Percentiles rank a stretch among this genome's conserved stretches.
Evolutionary conservation across 495 filamentous ascomycete species (phyloP).

Genomic region (Tuber indicum): DNA sequence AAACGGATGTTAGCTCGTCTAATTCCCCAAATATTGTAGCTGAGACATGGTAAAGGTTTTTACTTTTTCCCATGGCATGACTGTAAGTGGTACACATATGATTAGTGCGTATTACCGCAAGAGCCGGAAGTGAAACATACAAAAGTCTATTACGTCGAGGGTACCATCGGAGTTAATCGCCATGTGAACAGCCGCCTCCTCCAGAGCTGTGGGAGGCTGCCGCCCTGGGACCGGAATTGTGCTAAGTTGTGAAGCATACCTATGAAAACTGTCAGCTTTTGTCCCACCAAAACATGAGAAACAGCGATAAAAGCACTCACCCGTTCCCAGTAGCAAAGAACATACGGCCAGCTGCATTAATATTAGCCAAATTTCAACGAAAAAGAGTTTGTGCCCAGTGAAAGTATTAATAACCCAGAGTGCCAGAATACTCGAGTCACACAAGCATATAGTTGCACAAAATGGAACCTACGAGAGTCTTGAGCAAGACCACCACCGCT

Average conservation of each 20-base stretch:
- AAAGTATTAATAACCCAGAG: background rate
- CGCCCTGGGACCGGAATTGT: constrained; percentile 44
- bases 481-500: constrained; percentile 46
- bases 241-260: constrained; percentile 43
- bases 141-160: constrained; percentile 43
- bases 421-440: background rate
- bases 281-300: background rate
- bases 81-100: constrained; percentile 26
- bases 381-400: background rate
- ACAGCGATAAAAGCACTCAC: constrained; percentile 18
- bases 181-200: constrained; percentile 46
- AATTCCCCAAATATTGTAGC: background rate
- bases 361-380: constrained; percentile 9
- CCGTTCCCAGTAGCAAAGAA: constrained; percentile 49
- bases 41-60: background rate
- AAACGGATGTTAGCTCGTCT: constrained; percentile 4
- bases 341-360: constrained; percentile 43
- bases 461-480: constrained; percentile 19
- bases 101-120: constrained; percentile 3
- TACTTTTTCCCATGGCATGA: constrained; percentile 45
- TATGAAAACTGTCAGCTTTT: constrained; percentile 1
- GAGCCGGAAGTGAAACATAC: constrained; percentile 9
- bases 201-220: constrained; percentile 45
- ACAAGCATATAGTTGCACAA: background rate
- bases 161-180: constrained; percentile 44